Base-by-base conservation (phyloP, 2,329 filamentous ascomycete genomes). In the Fonsecaea pugnacius region DNA sequence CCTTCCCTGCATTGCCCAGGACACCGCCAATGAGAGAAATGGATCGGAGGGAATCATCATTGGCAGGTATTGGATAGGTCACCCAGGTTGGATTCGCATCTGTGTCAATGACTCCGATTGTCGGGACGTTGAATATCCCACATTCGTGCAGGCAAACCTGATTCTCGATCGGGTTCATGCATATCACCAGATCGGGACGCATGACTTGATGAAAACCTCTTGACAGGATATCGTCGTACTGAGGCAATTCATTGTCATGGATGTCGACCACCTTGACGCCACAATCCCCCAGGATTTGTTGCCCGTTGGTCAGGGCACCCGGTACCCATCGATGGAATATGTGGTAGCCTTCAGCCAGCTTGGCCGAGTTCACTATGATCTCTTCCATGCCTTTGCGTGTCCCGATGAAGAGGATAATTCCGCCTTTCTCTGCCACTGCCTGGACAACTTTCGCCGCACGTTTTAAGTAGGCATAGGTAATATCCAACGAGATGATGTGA, bases 11-110 rank as follows among this genome's bases (percentile, higher is more conserved):
- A 58, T 90, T 86, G 46, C 93, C 94, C 40, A 99, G 83, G 1
- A 95, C 89, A 59, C 92, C 92, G 3, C 89, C 90, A 71, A 99
- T 91, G 66, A 97, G 84, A 71, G 89, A 87, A 56, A 92, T 85
- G 69, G 89, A 89, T 66, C 95, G 89, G 70, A 96, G 78, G 85
- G 92, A 96, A 83, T 99, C 95, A 75, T 99, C 95, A 76, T 99
- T 99, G 57, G 92, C 92, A 1, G 95, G 95, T 71, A 99, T 97
- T 14, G 91, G 91, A 75, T 99, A 99, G 3, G 95, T 98, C 57
- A 98, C 92, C 87, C 91, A 94, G 0, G 91, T 91, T 0, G 95
- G 91, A 77, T 98, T 91, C 2, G 88, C 89, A 77, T 99, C 91
- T 0, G 95, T 98, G 77, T 99, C 95, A 70, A 98, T 90, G 63